Evolutionary conservation across 2,329 filamentous ascomycete species (phyloP).

Genomic region (Purpureocillium lavendulum): DNA sequence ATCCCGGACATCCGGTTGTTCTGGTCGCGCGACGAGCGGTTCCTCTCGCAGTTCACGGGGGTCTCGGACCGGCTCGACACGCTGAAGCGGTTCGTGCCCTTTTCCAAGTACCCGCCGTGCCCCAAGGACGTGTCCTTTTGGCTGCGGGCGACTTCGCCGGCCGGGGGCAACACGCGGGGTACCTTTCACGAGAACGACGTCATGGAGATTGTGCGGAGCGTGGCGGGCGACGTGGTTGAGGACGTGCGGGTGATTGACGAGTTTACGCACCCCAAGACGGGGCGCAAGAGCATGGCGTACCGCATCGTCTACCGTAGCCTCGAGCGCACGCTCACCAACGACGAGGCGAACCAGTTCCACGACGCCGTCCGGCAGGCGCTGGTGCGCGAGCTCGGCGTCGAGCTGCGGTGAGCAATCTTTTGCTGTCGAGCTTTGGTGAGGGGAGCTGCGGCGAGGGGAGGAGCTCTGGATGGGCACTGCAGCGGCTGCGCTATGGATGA

Average conservation of each 20-base stretch:
- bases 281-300: slow-evolving; percentile 80
- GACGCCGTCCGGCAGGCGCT: slow-evolving; percentile 55
- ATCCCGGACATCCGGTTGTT: slow-evolving; percentile 96
- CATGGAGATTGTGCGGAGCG: slow-evolving; percentile 85
- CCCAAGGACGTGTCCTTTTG: slow-evolving; percentile 94
- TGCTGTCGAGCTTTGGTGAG: too few species aligned
- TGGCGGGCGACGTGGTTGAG: slow-evolving; percentile 78
- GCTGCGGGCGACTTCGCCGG: slow-evolving; percentile 46
- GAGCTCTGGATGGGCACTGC: too few species aligned
- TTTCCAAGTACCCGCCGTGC: slow-evolving; percentile 85
- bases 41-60: slow-evolving; percentile 74
- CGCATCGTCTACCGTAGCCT: slow-evolving; percentile 88
- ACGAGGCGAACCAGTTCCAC: slow-evolving; percentile 72
- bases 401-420: slow-evolving; percentile 32
- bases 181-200: slow-evolving; percentile 89
- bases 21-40: slow-evolving; percentile 81
- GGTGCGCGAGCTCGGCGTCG: slow-evolving; percentile 65
- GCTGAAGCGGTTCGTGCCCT: slow-evolving; percentile 65
- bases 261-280: slow-evolving; percentile 82
- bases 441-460: too few species aligned
- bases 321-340: slow-evolving; percentile 80
- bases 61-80: slow-evolving; percentile 41
- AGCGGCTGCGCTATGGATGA: too few species aligned
- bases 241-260: slow-evolving; percentile 79
- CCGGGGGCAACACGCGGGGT: slow-evolving; percentile 36